Evolutionary conservation across 2,329 filamentous ascomycete species (phyloP), one percentile per base, ranked within the genome.

Genomic region (Kalmusia sp.): DNA sequence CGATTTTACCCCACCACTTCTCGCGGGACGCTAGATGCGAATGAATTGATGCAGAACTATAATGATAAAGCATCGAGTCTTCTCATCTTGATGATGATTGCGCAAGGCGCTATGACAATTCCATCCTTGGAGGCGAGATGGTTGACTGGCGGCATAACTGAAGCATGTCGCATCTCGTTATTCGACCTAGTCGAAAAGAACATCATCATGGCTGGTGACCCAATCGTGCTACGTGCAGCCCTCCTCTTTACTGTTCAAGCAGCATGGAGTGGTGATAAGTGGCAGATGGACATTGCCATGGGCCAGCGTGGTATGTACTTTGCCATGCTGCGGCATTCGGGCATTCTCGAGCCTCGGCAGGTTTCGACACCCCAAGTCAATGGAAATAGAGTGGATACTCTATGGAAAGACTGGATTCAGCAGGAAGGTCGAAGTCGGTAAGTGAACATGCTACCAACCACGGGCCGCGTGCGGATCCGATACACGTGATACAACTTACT

Each of bases 211-310:
- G 84, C 85, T 11, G 83, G 85, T 1, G 86, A 90, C 64, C 84
- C 84, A 0, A 82, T 84, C 3, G 83, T 87, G 0, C 77, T 90
- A 38, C 82, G 87, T 33, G 86, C 86, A 41, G 87, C 87, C 0
- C 76, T 90, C 11, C 80, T 90, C 3, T 89, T 89, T 68, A 88
- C 84, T 1, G 81, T 87, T 1, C 80, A 89, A 22, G 87, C 87
- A 6, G 86, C 86, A 1, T 91, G 88, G 88, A 88, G 87, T 66
- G 88, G 88, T 39, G 87, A 90, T 70, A 90, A 90, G 73, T 90
- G 87, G 87, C 85, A 89, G 59, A 90, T 90, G 87, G 87, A 90
- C 64, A 89, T 90, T 59, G 84, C 87, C 35, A 89, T 90, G 86
- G 87, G 87, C 25, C 88, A 90, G 70, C 81, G 87, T 41, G 86